Base-by-base conservation (phyloP, 73 alveolate species). In the Paramecium caudatum region DNA sequence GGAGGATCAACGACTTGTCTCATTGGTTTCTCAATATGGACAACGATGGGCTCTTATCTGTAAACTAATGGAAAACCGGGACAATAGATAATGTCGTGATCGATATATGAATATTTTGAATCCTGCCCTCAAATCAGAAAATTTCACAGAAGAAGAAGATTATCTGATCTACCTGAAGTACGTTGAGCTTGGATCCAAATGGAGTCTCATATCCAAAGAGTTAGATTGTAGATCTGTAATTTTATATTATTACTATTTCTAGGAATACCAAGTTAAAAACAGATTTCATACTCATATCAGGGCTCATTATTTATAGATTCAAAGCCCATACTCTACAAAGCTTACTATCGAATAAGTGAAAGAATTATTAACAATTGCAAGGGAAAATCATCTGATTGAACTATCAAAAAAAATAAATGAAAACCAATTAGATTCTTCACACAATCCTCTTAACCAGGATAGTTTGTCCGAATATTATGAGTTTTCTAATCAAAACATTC, bases 191-290 rank as follows among this genome's bases (percentile, higher is more conserved):
- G 82, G 82, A 6, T 27, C 82, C 2, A 63, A 27, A 17, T 63
- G 82, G 82, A 25, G 48, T 1, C 15, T 15, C 9, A 63, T 63
- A 12, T 27, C 82, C 15, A 63, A 63, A 63, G 46, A 32, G 23
- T 36, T 84, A 0, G 43, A 16, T 33, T 85, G 92, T 33, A 68
- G 92, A 61, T 80, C 92, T 36, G 92, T 69, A 69, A 21, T 17
- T 13, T 3, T 7, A 5, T 15, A 32, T 30, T 36, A 10, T 34
- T 30, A n/a, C n/a, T n/a, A n/a, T n/a, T 37, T 69, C 37, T 2
- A 69, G 86, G 45, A 84, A 16, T 61, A 84, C 41, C 33, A 45
- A 27, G 46, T 84, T 16, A 84, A 84, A 15, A 84, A 84, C 39
- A 68, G 92, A 15, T 84, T 84, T 50, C 62, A 84, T 84, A 46